These are phyloP conservation scores for Boletus rufocinnamomeus DNA, from an alignment of 768 basidiomycete genomes.

Conservation along the genomic window DNA sequence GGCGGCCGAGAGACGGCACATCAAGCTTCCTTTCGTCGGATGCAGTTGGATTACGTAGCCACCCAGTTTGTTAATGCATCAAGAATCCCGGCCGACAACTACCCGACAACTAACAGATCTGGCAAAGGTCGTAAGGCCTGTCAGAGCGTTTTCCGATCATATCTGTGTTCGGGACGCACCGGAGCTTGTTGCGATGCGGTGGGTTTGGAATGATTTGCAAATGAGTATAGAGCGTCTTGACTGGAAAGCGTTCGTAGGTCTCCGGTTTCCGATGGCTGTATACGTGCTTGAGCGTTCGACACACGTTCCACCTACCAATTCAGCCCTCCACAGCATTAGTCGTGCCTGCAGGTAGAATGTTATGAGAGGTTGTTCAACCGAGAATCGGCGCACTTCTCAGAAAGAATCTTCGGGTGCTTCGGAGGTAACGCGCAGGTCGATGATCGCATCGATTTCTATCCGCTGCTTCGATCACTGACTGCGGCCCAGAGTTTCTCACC, in stretches of 20 bases:
- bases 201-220: neutral
- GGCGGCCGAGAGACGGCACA: neutral
- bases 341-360: neutral
- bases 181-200: no score
- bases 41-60: neutral
- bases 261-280: neutral
- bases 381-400: no score
- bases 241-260: neutral
- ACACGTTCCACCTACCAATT: neutral
- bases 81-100: neutral
- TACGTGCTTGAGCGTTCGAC: neutral
- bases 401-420: no score
- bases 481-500: no score
- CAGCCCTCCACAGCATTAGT: neutral
- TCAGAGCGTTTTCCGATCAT: neutral
- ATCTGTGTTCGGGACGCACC: neutral
- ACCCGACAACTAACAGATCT: neutral
- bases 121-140: neutral
- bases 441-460: no score
- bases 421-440: no score
- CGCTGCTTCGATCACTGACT: no score
- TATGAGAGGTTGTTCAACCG: no score
- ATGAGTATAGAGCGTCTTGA: neutral
- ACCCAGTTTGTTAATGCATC: neutral
- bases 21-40: neutral